phyloP scores from a whole-genome alignment of 2,329 filamentous ascomycete species.

The Sarocladium oryzae region DNA sequence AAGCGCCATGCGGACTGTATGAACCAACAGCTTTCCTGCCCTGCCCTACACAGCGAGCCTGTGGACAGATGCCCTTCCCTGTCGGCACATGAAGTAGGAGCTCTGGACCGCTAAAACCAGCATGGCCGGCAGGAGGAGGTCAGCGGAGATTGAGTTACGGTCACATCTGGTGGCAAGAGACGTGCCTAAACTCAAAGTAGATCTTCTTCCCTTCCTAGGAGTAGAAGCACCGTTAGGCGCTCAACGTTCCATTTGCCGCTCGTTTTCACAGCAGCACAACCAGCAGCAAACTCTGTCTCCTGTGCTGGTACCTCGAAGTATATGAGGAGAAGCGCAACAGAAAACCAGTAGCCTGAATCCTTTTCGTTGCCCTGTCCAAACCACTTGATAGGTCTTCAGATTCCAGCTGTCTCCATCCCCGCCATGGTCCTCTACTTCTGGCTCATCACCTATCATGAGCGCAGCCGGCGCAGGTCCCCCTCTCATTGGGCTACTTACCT shows the following conservation, averaged over 20 bases:
- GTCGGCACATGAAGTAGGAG: background rate
- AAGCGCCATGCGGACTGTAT: background rate
- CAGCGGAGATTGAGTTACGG: background rate
- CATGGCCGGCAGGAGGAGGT: background rate
- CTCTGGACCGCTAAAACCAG: background rate
- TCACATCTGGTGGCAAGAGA: background rate
- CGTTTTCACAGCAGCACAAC: background rate
- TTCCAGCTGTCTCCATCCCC: background rate
- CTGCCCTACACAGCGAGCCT: background rate
- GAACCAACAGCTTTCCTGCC: background rate
- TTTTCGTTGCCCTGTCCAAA: background rate
- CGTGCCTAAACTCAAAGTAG: background rate
- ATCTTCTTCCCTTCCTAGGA: background rate
- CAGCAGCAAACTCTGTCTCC: background rate
- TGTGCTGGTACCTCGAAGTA: background rate
- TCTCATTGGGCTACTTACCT: background rate
- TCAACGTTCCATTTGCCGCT: background rate
- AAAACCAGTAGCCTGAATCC: background rate
- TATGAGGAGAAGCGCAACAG: background rate
- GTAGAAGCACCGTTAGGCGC: background rate
- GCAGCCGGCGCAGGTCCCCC: background rate
- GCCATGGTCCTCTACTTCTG: background rate
- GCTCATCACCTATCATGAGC: background rate
- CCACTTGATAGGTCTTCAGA: background rate
- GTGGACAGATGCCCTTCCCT: background rate